Conservation (phyloP, 2,329 filamentous ascomycete genomes). For the Fusarium sp. region DNA sequence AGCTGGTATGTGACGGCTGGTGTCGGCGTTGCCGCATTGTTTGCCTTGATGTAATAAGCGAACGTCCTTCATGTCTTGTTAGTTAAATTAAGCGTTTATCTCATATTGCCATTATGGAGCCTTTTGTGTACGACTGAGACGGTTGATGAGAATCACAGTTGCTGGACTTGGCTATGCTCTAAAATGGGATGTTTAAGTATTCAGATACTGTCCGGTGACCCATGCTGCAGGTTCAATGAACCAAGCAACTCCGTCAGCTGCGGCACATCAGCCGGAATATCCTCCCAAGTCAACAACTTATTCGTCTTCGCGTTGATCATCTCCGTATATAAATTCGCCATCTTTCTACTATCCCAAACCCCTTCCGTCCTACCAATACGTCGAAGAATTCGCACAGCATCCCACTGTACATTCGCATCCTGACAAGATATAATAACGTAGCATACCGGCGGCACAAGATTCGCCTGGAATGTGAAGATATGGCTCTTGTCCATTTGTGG, state of each 20-base stretch:
- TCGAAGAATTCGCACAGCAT: conserved; percentile 5
- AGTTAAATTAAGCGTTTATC: not conserved
- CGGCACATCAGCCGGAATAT: conserved; percentile 16
- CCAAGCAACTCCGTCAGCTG: conserved; percentile 6
- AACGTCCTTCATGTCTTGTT: not conserved
- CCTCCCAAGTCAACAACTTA: conserved; percentile 6
- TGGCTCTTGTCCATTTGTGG: not conserved
- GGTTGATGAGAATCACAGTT: too few relatives aligned
- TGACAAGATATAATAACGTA: conserved; percentile 26
- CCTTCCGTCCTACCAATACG: conserved; percentile 11
- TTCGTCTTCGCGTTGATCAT: conserved; percentile 21
- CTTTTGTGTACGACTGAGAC: too few relatives aligned
- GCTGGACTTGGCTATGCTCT: too few relatives aligned
- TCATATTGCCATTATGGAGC: too few relatives aligned
- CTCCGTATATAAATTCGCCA: conserved; percentile 16
- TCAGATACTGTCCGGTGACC: too few relatives aligned
- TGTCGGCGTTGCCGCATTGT: conserved; percentile 2
- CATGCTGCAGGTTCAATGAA: too few relatives aligned
- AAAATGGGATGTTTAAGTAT: too few relatives aligned
- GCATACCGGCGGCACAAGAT: conserved; percentile 13
- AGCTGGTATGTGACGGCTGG: conserved; percentile 15
- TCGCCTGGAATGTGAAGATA: conserved; percentile 16
- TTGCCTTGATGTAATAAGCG: not conserved
- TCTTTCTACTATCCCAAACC: conserved; percentile 28
- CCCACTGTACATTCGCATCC: conserved; percentile 16